Base-by-base conservation (phyloP, 306 rosid genomes). In the Boehmeria nivea region DNA sequence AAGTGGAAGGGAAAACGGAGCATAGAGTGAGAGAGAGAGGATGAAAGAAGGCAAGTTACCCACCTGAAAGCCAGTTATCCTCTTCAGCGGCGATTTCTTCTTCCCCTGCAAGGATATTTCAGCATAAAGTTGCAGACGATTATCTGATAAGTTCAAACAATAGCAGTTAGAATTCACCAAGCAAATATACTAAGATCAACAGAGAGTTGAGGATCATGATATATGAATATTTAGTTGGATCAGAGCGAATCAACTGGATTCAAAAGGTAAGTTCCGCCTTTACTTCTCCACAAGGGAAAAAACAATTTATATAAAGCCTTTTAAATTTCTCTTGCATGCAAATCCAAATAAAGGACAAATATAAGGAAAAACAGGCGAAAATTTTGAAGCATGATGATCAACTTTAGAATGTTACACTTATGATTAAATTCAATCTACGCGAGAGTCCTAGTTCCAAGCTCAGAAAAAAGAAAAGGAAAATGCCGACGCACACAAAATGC, bases 51-150 rank as follows among this genome's bases (percentile, higher is more conserved):
- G 23, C 62, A 9, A 33, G 11, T 40, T 4, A 10, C 33, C 22
- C 19, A 87, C 95, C 55, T 60, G 65, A 33, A 60, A 60, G 45
- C 65, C 65, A 9, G 65, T 60, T 27, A 60, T 60, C 55, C 54
- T 31, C 33, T 60, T 60, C 33, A 18, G 55, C 14, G 65, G 55
- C 34, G 65, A 45, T 49, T 60, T 60, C 65, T 60, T 60, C 28
- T 60, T 60, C 1, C 55, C 34, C 55, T 46, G 56, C 65, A 60
- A 60, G 54, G 44, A 60, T 47, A 46, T 47, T 60, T 45, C 33
- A 45, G 65, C 56, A 34, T 45, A 45, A 34, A 19, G 53, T 60
- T 60, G 65, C 46, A 60, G 55, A 28, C 15, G 31, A 31, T 60
- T 47, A 60, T 31, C 65, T 60, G 65, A 47, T 70, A 9, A 15